phyloP scores from a whole-genome alignment of 495 filamentous ascomycete species.

The Trichoderma asperelloides region DNA sequence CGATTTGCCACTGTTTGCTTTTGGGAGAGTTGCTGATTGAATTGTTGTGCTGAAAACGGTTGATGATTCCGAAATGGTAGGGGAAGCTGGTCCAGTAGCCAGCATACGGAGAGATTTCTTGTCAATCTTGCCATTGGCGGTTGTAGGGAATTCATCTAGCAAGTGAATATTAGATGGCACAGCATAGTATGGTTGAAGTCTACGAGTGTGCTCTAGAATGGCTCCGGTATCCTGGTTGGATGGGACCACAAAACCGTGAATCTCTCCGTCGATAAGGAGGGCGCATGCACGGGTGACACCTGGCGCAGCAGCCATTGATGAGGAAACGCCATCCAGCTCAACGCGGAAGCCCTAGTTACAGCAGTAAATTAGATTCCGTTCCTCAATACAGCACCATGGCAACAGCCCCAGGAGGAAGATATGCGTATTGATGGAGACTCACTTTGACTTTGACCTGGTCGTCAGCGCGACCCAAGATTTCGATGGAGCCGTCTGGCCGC shows the following conservation, averaged over 20 bases:
- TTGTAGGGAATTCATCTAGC: constrained; percentile 21
- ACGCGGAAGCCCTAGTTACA: constrained; percentile 25
- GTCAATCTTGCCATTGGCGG: constrained; percentile 32
- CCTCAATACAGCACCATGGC: neutral
- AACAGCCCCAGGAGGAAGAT: neutral
- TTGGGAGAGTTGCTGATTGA: neutral
- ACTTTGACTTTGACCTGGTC: constrained; percentile 32
- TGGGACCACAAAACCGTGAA: constrained; percentile 26
- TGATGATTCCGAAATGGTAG: neutral
- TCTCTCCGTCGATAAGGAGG: constrained; percentile 21
- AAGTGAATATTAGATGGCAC: constrained; percentile 21
- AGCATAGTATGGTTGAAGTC: constrained; percentile 27
- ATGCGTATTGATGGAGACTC: neutral
- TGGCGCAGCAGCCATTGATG: constrained; percentile 21
- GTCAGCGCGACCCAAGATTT: constrained; percentile 25
- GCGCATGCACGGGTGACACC: constrained; percentile 25
- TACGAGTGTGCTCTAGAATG: constrained; percentile 14
- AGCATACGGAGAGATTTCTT: constrained; percentile 20
- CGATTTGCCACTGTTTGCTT: neutral
- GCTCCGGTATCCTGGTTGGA: constrained; percentile 11
- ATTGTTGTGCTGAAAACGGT: neutral
- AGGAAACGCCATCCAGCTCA: constrained; percentile 29
- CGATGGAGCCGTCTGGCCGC: constrained; percentile 24
- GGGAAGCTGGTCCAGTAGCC: constrained; percentile 9
- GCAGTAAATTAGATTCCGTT: neutral